Evolutionary conservation across 768 basidiomycete species (phyloP).

Genomic region (Kwoniella botswanensis): DNA sequence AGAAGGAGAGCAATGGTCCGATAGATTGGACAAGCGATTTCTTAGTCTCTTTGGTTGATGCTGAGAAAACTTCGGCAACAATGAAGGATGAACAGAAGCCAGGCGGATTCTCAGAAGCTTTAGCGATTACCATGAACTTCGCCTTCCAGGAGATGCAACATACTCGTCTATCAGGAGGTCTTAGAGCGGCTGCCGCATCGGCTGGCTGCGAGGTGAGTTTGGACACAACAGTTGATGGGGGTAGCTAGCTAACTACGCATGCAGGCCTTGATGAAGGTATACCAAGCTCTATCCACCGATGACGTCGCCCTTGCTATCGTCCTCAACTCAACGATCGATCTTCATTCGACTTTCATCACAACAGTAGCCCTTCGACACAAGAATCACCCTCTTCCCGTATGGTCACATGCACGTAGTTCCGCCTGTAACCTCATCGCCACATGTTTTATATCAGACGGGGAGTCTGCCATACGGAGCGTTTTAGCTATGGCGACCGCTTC

Average conservation of each 20-base stretch:
- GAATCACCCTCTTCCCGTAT: slow-evolving; percentile 59
- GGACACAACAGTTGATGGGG: neutral
- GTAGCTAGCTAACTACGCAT: neutral
- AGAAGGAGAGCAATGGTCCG: slow-evolving; percentile 37
- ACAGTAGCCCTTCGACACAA: slow-evolving; percentile 62
- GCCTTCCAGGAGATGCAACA: slow-evolving; percentile 83
- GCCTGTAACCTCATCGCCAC: slow-evolving; percentile 60
- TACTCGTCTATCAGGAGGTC: slow-evolving; percentile 65
- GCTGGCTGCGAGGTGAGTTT: slow-evolving; percentile 69
- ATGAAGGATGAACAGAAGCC: neutral
- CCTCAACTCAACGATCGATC: slow-evolving; percentile 60
- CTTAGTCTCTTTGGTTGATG: slow-evolving; percentile 61
- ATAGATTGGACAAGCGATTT: slow-evolving; percentile 72
- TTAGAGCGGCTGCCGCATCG: slow-evolving; percentile 68
- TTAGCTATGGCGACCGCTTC: slow-evolving; percentile 39
- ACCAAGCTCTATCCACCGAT: slow-evolving; percentile 25
- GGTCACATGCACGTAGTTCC: slow-evolving; percentile 61
- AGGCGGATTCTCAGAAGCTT: slow-evolving; percentile 66
- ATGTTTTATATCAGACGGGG: slow-evolving; percentile 57
- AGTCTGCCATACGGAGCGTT: slow-evolving; percentile 46
- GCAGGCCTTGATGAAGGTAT: slow-evolving; percentile 34
- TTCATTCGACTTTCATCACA: slow-evolving; percentile 64
- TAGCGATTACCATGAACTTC: slow-evolving; percentile 74
- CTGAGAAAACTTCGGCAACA: neutral
- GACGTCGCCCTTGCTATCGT: neutral